phyloP scores from a whole-genome alignment of 176 grass and related monocot species.

The Cocos nucifera region DNA sequence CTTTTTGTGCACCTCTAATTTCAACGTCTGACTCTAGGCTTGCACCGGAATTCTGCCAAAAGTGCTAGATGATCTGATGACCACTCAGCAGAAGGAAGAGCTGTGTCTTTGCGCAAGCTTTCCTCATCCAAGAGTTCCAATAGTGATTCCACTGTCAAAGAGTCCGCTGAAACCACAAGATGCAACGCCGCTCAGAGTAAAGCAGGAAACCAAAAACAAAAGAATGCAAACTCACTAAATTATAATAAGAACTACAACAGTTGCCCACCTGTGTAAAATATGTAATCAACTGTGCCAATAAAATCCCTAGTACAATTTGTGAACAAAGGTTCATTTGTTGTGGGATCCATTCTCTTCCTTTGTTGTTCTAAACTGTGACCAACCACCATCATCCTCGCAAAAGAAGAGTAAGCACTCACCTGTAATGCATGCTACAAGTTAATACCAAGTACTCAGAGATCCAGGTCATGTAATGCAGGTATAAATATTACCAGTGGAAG shows the following conservation, averaged over 20 bases:
- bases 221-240: no score
- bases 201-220: no score
- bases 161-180: constrained; percentile 66
- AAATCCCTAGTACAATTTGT: constrained; percentile 99
- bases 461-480: background rate
- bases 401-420: constrained; percentile 98
- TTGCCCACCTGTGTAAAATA: constrained; percentile 90
- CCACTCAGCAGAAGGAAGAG: constrained; percentile 97
- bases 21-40: constrained; percentile 79
- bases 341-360: constrained; percentile 80
- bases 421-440: constrained; percentile 11
- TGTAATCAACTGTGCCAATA: constrained; percentile 89
- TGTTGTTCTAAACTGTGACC: constrained; percentile 78
- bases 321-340: constrained; percentile 95
- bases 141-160: constrained; percentile 83
- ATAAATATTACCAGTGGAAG: constrained; percentile 73
- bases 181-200: no score
- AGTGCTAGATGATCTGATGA: constrained; percentile 98
- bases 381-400: constrained; percentile 66
- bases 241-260: no score
- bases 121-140: constrained; percentile 98
- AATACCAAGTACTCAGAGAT: no score
- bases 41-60: constrained; percentile 94
- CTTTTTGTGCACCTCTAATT: constrained; percentile 24
- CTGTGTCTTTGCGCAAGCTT: constrained; percentile 93